These are phyloP conservation scores for Ascochyta fabae DNA, from an alignment of 2,329 filamentous ascomycete species.

Conservation along the genomic window DNA sequence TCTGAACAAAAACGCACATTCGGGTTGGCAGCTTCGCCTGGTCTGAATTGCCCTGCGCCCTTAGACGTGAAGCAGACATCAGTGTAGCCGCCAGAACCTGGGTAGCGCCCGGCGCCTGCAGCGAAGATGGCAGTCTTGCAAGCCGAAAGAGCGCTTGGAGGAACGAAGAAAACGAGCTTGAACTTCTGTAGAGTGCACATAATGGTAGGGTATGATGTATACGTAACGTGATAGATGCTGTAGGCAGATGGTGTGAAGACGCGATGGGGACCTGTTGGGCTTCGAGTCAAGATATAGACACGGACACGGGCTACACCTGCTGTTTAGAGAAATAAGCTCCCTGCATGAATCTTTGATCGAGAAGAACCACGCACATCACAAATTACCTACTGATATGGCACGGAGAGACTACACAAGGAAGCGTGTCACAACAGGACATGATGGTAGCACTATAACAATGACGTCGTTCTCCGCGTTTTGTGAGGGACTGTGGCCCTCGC, in stretches of 20 bases:
- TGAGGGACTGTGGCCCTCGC: too few species aligned
- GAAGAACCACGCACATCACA: too few species aligned
- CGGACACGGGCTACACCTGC: not conserved
- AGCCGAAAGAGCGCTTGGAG: conserved; percentile 43
- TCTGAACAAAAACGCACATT: conserved; percentile 39
- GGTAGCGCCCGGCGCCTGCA: conserved; percentile 54
- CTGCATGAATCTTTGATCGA: too few species aligned
- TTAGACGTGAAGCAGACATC: conserved; percentile 52
- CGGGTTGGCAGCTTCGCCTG: conserved; percentile 66
- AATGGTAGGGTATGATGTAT: too few species aligned
- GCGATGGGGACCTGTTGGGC: not conserved
- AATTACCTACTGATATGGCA: too few species aligned
- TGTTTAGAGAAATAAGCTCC: not conserved
- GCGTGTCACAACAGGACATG: not conserved
- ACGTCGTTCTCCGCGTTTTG: not conserved
- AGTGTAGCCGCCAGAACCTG: conserved; percentile 52
- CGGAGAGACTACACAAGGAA: too few species aligned
- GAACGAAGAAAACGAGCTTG: conserved; percentile 57
- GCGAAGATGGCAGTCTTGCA: conserved; percentile 56
- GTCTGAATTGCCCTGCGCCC: conserved; percentile 71
- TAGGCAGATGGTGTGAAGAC: not conserved
- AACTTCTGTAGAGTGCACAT: conserved; percentile 33
- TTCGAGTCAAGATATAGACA: not conserved
- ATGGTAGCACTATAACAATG: not conserved
- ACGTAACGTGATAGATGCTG: not conserved